phyloP scores from a whole-genome alignment of 805 yeast genomes.

The Alloascoidea africana region DNA sequence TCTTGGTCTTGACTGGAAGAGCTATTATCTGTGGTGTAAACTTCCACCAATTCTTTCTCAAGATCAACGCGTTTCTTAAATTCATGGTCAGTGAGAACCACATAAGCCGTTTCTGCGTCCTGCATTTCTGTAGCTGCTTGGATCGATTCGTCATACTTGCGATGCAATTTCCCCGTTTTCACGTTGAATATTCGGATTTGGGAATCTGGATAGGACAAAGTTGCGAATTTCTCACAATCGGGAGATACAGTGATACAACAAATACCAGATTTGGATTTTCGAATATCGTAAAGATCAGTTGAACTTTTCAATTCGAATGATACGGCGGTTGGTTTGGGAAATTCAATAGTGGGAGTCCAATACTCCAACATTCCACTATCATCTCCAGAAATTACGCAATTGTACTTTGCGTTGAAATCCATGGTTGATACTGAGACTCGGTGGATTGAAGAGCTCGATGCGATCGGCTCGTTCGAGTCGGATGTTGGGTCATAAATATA shows the following conservation, averaged over 20 bases:
- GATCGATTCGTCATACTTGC: conserved; percentile 17
- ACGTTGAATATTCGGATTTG: conserved; percentile 19
- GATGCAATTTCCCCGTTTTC: conserved; percentile 18
- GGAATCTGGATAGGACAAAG: conserved; percentile 18
- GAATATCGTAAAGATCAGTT: conserved; percentile 23
- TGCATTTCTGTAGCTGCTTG: conserved; percentile 13
- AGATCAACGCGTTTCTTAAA: conserved; percentile 13
- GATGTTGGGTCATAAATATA: conserved; percentile 12
- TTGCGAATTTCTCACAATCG: conserved; percentile 16
- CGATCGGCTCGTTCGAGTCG: conserved; percentile 8
- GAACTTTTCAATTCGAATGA: conserved; percentile 21
- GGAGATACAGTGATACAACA: conserved; percentile 13
- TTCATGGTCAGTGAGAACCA: conserved; percentile 12
- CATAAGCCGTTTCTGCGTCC: conserved; percentile 11
- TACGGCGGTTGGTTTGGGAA: conserved; percentile 11
- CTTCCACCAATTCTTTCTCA: conserved; percentile 12
- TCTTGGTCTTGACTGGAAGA: conserved; percentile 4
- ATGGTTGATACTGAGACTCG: conserved; percentile 11
- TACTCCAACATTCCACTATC: conserved; percentile 20
- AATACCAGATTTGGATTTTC: conserved; percentile 18
- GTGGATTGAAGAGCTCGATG: conserved; percentile 11
- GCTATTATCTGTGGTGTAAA: too few relatives aligned
- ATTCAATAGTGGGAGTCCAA: conserved; percentile 14
- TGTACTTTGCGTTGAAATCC: conserved; percentile 11
- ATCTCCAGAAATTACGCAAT: conserved; percentile 17